Evolutionary conservation across 306 rosid genomes (phyloP).

Genomic region (Lathyrus tuberosus): DNA sequence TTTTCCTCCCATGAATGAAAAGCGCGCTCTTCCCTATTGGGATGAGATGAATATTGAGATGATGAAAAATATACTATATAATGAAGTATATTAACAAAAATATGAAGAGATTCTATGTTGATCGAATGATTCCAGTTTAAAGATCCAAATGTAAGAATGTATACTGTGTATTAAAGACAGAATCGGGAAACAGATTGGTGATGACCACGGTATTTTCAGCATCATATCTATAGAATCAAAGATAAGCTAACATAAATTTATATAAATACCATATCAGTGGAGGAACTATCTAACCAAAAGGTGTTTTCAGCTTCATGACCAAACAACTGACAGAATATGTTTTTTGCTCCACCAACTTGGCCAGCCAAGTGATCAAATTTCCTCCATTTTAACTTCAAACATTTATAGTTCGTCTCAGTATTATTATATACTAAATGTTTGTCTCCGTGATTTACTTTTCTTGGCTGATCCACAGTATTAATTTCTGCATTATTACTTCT

Average conservation of each 20-base stretch:
- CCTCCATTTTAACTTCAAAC: conserved; percentile 85
- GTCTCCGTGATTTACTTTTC: conserved; percentile 41
- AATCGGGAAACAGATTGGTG: conserved; percentile 16
- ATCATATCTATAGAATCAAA: conserved; percentile 14
- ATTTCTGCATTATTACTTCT: conserved; percentile 45
- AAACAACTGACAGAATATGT: conserved; percentile 74
- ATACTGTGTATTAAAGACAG: not conserved
- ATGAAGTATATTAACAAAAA: conserved; percentile 15
- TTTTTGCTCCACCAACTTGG: conserved; percentile 82
- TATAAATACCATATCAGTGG: conserved; percentile 77
- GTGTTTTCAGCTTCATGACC: conserved; percentile 83
- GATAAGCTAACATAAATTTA: conserved; percentile 22
- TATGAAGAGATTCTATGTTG: conserved; percentile 23
- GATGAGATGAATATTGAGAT: conserved; percentile 18
- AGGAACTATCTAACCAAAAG: conserved; percentile 99
- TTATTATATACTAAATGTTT: conserved; percentile 35
- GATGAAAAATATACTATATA: not conserved
- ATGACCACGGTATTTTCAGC: conserved; percentile 24
- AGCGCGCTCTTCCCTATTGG: conserved; percentile 82
- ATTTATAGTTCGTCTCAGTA: conserved; percentile 45
- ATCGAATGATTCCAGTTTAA: not conserved
- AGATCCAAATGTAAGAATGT: conserved; percentile 27
- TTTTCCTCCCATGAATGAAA: conserved; percentile 96
- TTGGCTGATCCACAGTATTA: conserved; percentile 40
- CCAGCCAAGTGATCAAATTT: conserved; percentile 68